phyloP scores from a whole-genome alignment of 208 protist genomes.

The Trypanosoma melophagium region DNA sequence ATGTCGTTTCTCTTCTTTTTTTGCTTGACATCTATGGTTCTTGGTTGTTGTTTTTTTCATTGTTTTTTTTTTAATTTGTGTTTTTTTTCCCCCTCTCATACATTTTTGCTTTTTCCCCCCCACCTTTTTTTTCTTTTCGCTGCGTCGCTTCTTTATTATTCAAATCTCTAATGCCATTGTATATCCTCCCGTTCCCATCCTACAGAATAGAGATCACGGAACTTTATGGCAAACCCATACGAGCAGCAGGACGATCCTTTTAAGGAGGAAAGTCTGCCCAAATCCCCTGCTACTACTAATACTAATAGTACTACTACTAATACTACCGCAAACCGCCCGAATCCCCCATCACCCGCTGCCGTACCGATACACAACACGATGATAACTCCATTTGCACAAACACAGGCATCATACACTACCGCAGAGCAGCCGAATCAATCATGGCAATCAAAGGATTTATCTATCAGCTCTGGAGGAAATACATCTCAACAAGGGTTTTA shows the following conservation, averaged over 20 bases:
- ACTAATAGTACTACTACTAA: neutral
- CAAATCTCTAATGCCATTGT: too few relatives aligned
- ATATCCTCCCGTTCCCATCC: neutral
- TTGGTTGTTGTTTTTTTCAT: neutral
- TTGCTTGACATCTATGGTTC: neutral
- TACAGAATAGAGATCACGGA: neutral
- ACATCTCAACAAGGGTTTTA: neutral
- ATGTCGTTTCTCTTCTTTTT: slow-evolving; percentile 12
- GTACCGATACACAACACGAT: slow-evolving; percentile 3
- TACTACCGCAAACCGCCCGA: slow-evolving; percentile 10
- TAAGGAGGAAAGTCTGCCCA: slow-evolving; percentile 32
- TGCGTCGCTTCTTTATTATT: neutral
- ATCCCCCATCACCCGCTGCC: slow-evolving; percentile 4
- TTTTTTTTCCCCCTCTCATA: slow-evolving; percentile 1
- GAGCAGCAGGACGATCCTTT: slow-evolving; percentile 61
- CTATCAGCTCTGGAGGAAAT: neutral
- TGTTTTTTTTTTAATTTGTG: neutral
- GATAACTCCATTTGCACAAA: slow-evolving; percentile 2
- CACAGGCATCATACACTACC: slow-evolving; percentile 14
- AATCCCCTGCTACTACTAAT: neutral
- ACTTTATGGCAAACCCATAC: slow-evolving; percentile 62
- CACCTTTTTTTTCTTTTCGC: neutral
- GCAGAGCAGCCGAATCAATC: neutral
- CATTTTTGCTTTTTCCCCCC: neutral
- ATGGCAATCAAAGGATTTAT: neutral